Evolutionary conservation across 306 rosid species (phyloP), one percentile per base, ranked within the genome.

Genomic region (Gleditsia sinensis): DNA sequence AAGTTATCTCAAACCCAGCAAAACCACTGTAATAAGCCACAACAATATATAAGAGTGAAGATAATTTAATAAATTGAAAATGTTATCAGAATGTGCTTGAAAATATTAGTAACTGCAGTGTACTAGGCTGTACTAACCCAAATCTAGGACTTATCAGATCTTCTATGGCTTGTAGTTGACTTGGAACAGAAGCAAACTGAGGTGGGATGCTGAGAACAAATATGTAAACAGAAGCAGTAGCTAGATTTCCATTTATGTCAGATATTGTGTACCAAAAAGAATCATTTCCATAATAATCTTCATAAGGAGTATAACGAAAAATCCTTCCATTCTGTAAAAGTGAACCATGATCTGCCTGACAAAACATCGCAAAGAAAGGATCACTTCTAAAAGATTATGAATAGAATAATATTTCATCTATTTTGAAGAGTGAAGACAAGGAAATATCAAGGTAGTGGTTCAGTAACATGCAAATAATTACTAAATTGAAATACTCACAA

Each of bases 211-310:
- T 85, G 71, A 90, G 94, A 78, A 92, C 86, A 54, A 69, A 82
- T 65, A 92, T 84, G 85, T 76, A 71, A 32, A 90, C 91, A 17
- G 60, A 60, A 79, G 94, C 92, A 58, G 82, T 69, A 28, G 96
- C 96, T 72, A 90, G 83, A 76, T 92, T 88, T 36, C 86, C 91
- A 71, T 92, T 92, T 79, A 92, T 63, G 74, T 92, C 98, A 42
- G 96, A 84, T 79, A 92, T 82, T 37, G 86, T 86, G 75, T 92
- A 92, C 78, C 82, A 71, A 72, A 92, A 92, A 4, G 84, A 79
- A 81, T 90, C 96, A 54, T 78, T 88, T 64, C 94, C 98, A 76
- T 85, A 87, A 62, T 90, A 92, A 70, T 86, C 85, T 78, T 75
- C 81, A 50, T 83, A 82, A 54, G 98, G 96, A 14, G 92, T 90